A percentile compares a stretch with the other conserved stretches of the same genome.
Evolutionary conservation across 805 yeast genomes (phyloP).

Genomic region (Candida alai): DNA sequence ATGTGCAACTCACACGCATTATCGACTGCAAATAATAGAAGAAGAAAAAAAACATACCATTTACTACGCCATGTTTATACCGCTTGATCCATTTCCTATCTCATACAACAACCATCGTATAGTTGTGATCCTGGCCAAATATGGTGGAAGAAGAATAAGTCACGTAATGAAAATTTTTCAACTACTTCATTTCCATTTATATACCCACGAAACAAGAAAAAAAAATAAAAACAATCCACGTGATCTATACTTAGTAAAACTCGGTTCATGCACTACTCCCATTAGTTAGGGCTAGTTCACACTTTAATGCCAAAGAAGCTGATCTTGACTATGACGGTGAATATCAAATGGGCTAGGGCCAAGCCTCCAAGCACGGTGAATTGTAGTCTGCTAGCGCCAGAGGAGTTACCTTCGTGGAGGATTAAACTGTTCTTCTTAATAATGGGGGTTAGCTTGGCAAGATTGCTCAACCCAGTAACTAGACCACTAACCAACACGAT

Average conservation of each 20-base stretch:
- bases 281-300: constrained; percentile 4
- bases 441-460: constrained; percentile 42
- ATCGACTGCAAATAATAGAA: too few relatives aligned
- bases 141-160: too few relatives aligned
- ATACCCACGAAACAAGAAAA: constrained; percentile 2
- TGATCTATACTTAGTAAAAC: too few relatives aligned
- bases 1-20: too few relatives aligned
- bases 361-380: constrained; percentile 37
- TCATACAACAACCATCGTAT: too few relatives aligned
- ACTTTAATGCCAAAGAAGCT: constrained; percentile 50
- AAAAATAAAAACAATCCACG: not conserved
- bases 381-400: constrained; percentile 32
- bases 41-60: too few relatives aligned
- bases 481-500: constrained; percentile 57
- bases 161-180: too few relatives aligned
- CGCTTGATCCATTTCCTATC: too few relatives aligned
- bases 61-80: too few relatives aligned
- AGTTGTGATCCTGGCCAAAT: too few relatives aligned
- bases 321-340: constrained; percentile 63
- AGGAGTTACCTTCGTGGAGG: constrained; percentile 22
- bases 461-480: constrained; percentile 55
- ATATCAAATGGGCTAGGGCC: constrained; percentile 48
- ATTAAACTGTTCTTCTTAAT: constrained; percentile 32
- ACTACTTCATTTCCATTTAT: too few relatives aligned
- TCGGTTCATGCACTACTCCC: constrained; percentile 7